These are phyloP conservation scores for Collybia mongolica DNA, from an alignment of 768 basidiomycete species.

Conservation along the genomic window DNA sequence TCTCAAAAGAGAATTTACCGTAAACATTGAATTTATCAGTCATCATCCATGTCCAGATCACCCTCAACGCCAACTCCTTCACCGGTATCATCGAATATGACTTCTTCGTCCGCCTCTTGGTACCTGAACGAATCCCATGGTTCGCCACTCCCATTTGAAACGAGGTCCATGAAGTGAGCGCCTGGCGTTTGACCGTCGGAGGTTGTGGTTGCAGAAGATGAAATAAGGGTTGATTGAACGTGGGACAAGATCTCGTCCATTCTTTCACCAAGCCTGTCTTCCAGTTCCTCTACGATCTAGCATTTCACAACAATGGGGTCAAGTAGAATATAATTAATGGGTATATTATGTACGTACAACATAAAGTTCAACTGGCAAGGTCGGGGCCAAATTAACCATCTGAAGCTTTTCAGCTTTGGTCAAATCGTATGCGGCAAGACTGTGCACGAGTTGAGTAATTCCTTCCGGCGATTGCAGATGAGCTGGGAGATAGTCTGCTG, in stretches of 20 bases:
- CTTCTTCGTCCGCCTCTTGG: constrained; percentile 19
- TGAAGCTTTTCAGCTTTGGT: constrained; percentile 94
- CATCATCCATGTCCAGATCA: constrained; percentile 55
- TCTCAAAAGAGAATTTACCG: too few relatives aligned
- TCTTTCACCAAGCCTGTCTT: constrained; percentile 72
- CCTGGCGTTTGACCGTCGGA: constrained; percentile 1
- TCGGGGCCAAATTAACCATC: constrained; percentile 87
- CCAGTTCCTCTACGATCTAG: constrained; percentile 90
- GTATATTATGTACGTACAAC: constrained; percentile 55
- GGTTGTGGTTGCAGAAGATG: neutral
- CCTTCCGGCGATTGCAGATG: constrained; percentile 60
- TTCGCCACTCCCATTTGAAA: neutral
- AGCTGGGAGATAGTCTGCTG: constrained; percentile 71
- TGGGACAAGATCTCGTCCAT: constrained; percentile 64
- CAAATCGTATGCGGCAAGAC: constrained; percentile 65
- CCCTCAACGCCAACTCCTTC: constrained; percentile 69
- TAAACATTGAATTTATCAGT: neutral
- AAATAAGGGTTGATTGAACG: constrained; percentile 45
- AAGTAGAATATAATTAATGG: neutral
- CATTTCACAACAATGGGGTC: neutral
- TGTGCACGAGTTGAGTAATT: constrained; percentile 64
- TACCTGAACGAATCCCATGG: constrained; percentile 1
- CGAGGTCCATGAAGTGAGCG: neutral
- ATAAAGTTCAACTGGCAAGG: constrained; percentile 81
- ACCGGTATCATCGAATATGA: constrained; percentile 62